These are phyloP conservation scores for Trichoderma guizhouense DNA, from an alignment of 2,329 filamentous ascomycete genomes.

Conservation along the genomic window DNA sequence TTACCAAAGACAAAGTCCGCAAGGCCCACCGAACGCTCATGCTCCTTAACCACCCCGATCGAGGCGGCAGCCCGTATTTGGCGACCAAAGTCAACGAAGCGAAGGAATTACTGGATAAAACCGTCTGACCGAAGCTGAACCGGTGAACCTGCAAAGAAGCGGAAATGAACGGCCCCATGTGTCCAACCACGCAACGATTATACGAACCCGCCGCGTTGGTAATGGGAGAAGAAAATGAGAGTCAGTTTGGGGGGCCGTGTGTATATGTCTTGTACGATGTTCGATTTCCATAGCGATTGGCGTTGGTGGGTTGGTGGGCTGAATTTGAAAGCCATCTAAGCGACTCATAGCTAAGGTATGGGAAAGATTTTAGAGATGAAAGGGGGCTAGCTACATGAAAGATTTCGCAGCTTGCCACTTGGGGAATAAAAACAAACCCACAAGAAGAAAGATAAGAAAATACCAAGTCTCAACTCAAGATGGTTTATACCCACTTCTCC, in stretches of 20 bases:
- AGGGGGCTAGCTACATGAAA: neutral
- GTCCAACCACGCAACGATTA: neutral
- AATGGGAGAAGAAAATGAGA: neutral
- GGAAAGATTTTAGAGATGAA: slow-evolving; percentile 8
- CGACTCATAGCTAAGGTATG: neutral
- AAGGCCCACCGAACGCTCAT: slow-evolving; percentile 95
- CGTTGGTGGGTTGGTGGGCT: slow-evolving; percentile 32
- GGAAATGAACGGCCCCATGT: neutral
- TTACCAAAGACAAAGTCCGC: slow-evolving; percentile 90
- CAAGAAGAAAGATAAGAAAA: neutral
- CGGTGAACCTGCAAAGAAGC: neutral
- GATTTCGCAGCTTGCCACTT: neutral
- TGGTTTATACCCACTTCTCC: neutral
- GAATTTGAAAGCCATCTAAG: slow-evolving; percentile 24
- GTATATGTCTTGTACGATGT: slow-evolving; percentile 37
- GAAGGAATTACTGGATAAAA: slow-evolving; percentile 90
- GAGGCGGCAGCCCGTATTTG: slow-evolving; percentile 91
- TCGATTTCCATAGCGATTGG: slow-evolving; percentile 44
- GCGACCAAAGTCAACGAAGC: slow-evolving; percentile 98
- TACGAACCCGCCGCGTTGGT: neutral
- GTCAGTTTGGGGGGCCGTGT: slow-evolving; percentile 11
- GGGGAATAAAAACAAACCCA: neutral
- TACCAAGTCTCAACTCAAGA: slow-evolving; percentile 20
- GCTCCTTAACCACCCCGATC: slow-evolving; percentile 96
- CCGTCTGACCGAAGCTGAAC: slow-evolving; percentile 21